Evolutionary conservation across 169 alveolate species (phyloP), one percentile per base, ranked within the genome.

Genomic region (Perkinsus marinus): DNA sequence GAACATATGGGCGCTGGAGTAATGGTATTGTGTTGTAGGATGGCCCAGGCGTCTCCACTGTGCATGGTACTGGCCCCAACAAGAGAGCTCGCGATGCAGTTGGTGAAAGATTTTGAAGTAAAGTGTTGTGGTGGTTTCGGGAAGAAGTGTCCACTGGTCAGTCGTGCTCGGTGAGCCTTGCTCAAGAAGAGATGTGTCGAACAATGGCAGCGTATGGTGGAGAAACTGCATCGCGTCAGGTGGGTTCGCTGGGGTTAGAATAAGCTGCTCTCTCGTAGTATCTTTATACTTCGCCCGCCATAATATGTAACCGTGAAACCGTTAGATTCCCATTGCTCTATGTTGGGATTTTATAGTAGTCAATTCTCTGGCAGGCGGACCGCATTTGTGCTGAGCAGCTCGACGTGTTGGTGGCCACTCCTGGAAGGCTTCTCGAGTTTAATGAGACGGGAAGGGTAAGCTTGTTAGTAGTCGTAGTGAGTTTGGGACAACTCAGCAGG

Each of bases 391-490:
- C 79, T 2, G 79, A 57, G 22, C 79, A 57, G 34, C 34, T 57
- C 26, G 98, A 97, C 94, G 90, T 95, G n/a, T 90, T 96, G 34
- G 94, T 97, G 19, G 97, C 96, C 39, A 97, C 98, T 68, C 96
- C 98, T 36, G 98, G 98, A 3, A 94, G 98, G 91, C 91, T 97
- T 34, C 93, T 96, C 9, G 97, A 97, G 92, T 95, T 94, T 90
- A 57, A 57, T 30, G 79, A 57, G 79, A 57, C 92, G 96, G 68
- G 90, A 91, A 91, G 95, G 94, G 91, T 93, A 96, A 57, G 22
- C 10, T 41, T 10, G 19, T 41, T 41, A 3, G 10, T 41, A 3
- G 3, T 41, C 46, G 10, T 41, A 10, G 46, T 3, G 19, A 3
- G 10, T 41, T 3, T 6, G 10, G 3, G 19, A 41, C 10, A 10